Base-by-base conservation (phyloP, 371 early-diverging fungal species). In the Globomyces sp. region DNA sequence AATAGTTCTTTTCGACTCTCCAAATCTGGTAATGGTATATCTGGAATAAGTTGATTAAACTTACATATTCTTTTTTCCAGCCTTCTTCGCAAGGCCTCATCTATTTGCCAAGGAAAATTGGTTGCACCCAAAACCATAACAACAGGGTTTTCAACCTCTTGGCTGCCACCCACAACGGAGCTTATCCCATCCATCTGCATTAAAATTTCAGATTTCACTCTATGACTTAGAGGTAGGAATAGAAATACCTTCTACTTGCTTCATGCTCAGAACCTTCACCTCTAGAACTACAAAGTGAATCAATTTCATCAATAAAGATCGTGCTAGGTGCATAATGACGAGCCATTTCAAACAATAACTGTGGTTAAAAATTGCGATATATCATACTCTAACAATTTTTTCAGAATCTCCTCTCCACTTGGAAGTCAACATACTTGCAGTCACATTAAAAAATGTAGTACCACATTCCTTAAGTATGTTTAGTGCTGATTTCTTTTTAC, bases 221-320 rank as follows among this genome's bases (percentile, higher is more conserved):
- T 70, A 24, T 24, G 58, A 34, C 62, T 63, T 63, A 63, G 43
- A 13, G 0, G 9, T 24, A 0, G 8, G 24, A 24, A 24, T 24
- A 0, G 24, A 24, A 24, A 24, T 24, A 24, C 24, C 24, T 24
- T 34, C 85, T 67, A 45, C 72, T 70, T 13, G 85, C 76, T 61
- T 85, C 86, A 66, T 84, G 84, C 58, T 85, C 86, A 8, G 74
- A 71, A 10, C 77, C 73, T 47, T 76, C 82, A 4, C 82, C 84
- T 3, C 86, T 73, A 2, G 76, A 52, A 49, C 71, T 67, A 69
- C 83, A 80, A 0, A 85, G 67, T 4, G 80, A 76, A 55, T 85
- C 86, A 52, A 85, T 84, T 72, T 85, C 86, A 64, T 85, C 86
- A 51, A 85, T 85, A 66, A 85, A 85, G 39, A 85, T 84, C 44